These are phyloP conservation scores for Guadua angustifolia DNA, from an alignment of 176 grass and related monocot species.

Conservation along the genomic window DNA sequence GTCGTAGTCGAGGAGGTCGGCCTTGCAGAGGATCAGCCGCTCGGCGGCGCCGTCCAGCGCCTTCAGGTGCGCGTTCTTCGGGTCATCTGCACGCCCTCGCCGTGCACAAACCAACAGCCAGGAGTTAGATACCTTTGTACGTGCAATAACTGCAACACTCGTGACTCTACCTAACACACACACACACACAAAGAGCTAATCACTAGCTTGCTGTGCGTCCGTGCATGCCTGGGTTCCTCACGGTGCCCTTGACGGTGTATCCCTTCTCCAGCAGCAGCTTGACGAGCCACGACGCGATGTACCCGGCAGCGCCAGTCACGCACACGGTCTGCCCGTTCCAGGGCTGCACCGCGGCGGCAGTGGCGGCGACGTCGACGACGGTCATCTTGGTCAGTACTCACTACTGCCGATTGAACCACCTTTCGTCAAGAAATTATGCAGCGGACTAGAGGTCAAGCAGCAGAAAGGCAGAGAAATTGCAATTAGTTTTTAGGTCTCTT, in stretches of 20 bases:
- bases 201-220: not conserved
- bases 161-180: not conserved
- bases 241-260: conserved; percentile 86
- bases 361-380: conserved; percentile 33
- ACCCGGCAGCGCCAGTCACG: conserved; percentile 88
- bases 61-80: conserved; percentile 85
- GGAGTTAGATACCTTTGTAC: not conserved
- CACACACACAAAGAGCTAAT: not conserved
- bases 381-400: conserved; percentile 19
- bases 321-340: conserved; percentile 67
- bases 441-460: conserved; percentile 30
- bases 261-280: conserved; percentile 90
- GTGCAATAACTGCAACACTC: not conserved
- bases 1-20: conserved; percentile 88
- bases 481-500: conserved; percentile 7
- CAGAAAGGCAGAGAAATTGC: not conserved
- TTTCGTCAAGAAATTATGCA: not conserved
- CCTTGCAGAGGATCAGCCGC: conserved; percentile 85
- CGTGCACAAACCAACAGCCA: not conserved
- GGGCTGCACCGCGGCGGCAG: not conserved
- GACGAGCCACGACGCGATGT: conserved; percentile 85
- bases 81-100: conserved; percentile 56
- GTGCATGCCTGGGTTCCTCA: conserved; percentile 80
- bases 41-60: conserved; percentile 76
- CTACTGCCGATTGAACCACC: not conserved